These are phyloP conservation scores for Fusarium sp. DNA, from an alignment of 2,329 filamentous ascomycete species.

Conservation along the genomic window DNA sequence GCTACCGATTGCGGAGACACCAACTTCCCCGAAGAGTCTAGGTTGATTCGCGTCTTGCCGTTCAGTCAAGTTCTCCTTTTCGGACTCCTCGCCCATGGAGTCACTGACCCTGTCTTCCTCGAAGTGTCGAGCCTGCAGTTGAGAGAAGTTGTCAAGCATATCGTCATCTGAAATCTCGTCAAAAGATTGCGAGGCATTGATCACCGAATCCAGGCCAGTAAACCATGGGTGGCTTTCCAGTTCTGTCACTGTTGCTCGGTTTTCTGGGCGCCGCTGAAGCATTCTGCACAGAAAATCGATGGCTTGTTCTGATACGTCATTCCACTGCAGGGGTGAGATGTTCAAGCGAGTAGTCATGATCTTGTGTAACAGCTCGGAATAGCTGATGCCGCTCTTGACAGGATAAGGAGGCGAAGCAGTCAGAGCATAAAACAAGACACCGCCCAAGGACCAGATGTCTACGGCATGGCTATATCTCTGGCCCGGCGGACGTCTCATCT, in stretches of 20 bases:
- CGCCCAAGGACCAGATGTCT: constrained; percentile 96
- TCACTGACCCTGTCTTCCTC: constrained; percentile 59
- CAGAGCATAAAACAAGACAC: constrained; percentile 90
- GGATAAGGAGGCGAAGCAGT: constrained; percentile 85
- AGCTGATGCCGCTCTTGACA: constrained; percentile 80
- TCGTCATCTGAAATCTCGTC: constrained; percentile 76
- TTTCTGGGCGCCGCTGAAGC: constrained; percentile 83
- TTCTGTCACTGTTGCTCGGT: constrained; percentile 80
- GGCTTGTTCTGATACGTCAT: constrained; percentile 74
- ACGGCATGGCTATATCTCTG: constrained; percentile 91
- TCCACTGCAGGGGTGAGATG: constrained; percentile 71
- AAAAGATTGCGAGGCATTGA: constrained; percentile 62
- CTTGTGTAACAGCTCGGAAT: constrained; percentile 83
- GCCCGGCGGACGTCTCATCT: constrained; percentile 69
- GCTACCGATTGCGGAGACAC: constrained; percentile 67
- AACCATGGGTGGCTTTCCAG: constrained; percentile 85
- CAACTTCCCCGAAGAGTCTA: constrained; percentile 70
- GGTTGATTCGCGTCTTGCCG: constrained; percentile 63
- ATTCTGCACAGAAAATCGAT: constrained; percentile 84
- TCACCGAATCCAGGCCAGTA: constrained; percentile 49
- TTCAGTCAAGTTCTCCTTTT: constrained; percentile 84
- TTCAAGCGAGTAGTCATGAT: constrained; percentile 87
- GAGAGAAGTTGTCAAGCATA: constrained; percentile 71
- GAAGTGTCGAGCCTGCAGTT: constrained; percentile 60
- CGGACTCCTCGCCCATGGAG: constrained; percentile 76